Conservation (phyloP, 2,329 filamentous ascomycete genomes). For the Furcasterigmium sp. region DNA sequence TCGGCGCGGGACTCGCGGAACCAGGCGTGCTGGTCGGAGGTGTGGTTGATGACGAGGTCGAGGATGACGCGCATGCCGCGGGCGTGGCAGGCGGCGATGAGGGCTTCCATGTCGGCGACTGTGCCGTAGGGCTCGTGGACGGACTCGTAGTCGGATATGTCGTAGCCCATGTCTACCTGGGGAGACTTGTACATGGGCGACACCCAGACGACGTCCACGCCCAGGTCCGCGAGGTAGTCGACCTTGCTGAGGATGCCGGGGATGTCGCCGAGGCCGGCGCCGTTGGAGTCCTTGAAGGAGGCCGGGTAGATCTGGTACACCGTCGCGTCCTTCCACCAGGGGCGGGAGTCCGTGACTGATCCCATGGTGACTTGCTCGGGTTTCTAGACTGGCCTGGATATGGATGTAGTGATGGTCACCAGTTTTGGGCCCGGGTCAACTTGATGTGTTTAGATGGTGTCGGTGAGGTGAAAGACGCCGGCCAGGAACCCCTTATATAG, state of each 20-base stretch:
- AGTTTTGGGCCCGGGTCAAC: too few relatives aligned
- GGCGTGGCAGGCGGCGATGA: constrained; percentile 55
- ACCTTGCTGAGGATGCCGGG: constrained; percentile 59
- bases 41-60: constrained; percentile 76
- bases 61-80: constrained; percentile 67
- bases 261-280: constrained; percentile 56
- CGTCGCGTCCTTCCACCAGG: constrained; percentile 53
- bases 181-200: constrained; percentile 62
- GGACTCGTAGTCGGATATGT: constrained; percentile 62
- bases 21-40: constrained; percentile 66
- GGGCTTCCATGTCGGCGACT: constrained; percentile 56
- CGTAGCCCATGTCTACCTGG: constrained; percentile 66
- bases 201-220: constrained; percentile 62
- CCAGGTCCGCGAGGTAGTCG: constrained; percentile 55
- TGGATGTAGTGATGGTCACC: too few relatives aligned
- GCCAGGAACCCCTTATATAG: too few relatives aligned
- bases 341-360: background rate
- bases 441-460: too few relatives aligned
- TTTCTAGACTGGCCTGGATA: too few relatives aligned
- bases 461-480: too few relatives aligned
- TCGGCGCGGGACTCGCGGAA: constrained; percentile 62
- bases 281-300: constrained; percentile 52
- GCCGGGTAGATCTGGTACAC: constrained; percentile 58
- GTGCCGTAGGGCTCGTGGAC: constrained; percentile 64
- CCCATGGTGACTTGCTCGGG: background rate